Conservation (phyloP, 148 eudicot genomes). For the Heliamphora exappendiculata region DNA sequence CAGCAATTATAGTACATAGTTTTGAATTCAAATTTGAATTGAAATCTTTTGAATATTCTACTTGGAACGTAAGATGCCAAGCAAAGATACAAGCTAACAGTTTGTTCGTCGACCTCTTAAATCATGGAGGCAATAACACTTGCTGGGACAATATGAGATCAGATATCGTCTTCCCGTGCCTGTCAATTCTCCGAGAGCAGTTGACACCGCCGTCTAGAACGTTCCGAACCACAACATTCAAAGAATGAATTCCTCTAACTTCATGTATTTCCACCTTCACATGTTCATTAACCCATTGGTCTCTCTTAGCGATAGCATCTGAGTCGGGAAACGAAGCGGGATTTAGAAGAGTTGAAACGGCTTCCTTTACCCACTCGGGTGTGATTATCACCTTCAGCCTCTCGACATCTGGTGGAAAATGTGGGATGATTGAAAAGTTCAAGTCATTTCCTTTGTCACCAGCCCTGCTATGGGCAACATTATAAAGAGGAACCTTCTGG, state of each 20-base stretch:
- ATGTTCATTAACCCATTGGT: constrained; percentile 59
- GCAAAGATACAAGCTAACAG: background rate
- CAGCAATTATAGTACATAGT: background rate
- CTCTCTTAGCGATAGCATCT: constrained; percentile 44
- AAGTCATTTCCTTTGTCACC: constrained; percentile 98
- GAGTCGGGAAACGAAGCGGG: constrained; percentile 50
- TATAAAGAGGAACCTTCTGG: constrained; percentile 48
- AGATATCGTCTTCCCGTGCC: constrained; percentile 85
- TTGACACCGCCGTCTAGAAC: constrained; percentile 94
- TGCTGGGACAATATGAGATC: constrained; percentile 72
- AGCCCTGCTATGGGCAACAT: constrained; percentile 80
- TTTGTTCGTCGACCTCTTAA: no score
- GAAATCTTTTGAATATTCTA: background rate
- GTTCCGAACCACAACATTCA: constrained; percentile 78
- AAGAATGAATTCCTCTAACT: constrained; percentile 57
- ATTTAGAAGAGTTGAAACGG: constrained; percentile 49
- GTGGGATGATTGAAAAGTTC: constrained; percentile 86
- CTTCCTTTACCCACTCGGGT: constrained; percentile 74
- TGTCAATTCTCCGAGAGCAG: constrained; percentile 86
- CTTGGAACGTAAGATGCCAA: background rate
- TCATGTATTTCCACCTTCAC: constrained; percentile 82
- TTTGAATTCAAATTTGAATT: background rate
- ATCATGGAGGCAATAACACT: constrained; percentile 55
- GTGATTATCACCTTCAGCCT: constrained; percentile 65
- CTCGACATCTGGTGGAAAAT: constrained; percentile 55